Base-by-base conservation (phyloP, 805 yeast species). In the Grigorovia yakushimaensis region DNA sequence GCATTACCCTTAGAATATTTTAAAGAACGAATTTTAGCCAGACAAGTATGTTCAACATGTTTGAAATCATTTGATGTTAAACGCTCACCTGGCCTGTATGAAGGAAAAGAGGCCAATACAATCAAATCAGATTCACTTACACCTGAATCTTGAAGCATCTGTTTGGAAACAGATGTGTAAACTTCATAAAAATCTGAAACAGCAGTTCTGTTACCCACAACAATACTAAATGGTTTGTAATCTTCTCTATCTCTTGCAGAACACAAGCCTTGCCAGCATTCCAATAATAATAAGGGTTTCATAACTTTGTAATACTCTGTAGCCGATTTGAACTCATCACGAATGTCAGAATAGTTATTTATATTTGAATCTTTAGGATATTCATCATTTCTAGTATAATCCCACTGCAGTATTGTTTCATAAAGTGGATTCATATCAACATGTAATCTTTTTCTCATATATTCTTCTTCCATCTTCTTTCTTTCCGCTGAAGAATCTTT, bases 211-310 rank as follows among this genome's bases (percentile, higher is more conserved):
- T 88, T 84, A 3, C 95, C 97, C 18, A 89, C 69, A 2, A 77
- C 68, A 2, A 89, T 55, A 27, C 73, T 74, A 60, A 89, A 82
- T 0, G 95, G 88, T 5, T 56, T 65, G 35, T 59, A 58, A 9
- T 75, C 76, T 15, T 69, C 67, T 17, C 84, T 78, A 44, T 78
- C 78, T 51, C 84, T 80, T 0, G 93, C 79, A 4, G 86, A 73
- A 53, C 80, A 82, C 23, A 93, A 76, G 0, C 87, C 84, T 58
- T 89, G 95, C 97, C 98, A 94, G 52, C 95, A 85, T 66, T 93
- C 99, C 39, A 91, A 66, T 60, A 89, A 67, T 41, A 93, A 68
- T 40, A 93, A 70, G 0, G 98, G 98, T 54, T 82, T 85, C 63
- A 87, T 83, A 1, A 77, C 72, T 35, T 71, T 69, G 43, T 76